Percentiles rank a stretch among this genome's conserved stretches.
Conservation (phyloP, 768 basidiomycete species). For the Lentinula detonsa region DNA sequence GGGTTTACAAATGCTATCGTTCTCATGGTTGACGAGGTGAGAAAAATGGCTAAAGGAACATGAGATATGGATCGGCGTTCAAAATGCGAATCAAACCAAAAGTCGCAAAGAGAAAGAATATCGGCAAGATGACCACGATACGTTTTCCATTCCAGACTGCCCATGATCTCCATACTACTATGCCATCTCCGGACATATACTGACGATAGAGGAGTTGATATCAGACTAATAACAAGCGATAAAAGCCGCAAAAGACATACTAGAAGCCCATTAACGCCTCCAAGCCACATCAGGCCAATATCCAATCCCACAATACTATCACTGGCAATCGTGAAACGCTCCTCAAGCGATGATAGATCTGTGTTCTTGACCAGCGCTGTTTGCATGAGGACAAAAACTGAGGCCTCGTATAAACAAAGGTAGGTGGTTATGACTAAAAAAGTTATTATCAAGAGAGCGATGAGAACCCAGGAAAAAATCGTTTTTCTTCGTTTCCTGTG, state of each 20-base stretch:
- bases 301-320: neutral
- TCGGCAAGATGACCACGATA: neutral
- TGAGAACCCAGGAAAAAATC: neutral
- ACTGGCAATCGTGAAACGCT: neutral
- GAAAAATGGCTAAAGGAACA: neutral
- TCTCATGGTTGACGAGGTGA: neutral
- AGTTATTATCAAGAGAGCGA: neutral
- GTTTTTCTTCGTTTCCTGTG: neutral
- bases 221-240: neutral
- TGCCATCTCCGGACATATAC: neutral
- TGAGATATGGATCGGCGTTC: neutral
- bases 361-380: neutral
- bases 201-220: neutral
- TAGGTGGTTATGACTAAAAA: neutral
- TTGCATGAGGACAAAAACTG: neutral
- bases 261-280: conserved; percentile 1
- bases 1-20: neutral
- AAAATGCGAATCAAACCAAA: neutral
- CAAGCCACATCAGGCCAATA: neutral
- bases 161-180: neutral
- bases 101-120: neutral
- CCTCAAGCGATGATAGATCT: neutral
- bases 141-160: neutral
- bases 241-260: neutral
- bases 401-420: neutral